Percentiles rank a stretch among this genome's conserved stretches.
These are phyloP conservation scores for Dioscorea alata DNA, from an alignment of 106 monocot genomes.

Conservation along the genomic window DNA sequence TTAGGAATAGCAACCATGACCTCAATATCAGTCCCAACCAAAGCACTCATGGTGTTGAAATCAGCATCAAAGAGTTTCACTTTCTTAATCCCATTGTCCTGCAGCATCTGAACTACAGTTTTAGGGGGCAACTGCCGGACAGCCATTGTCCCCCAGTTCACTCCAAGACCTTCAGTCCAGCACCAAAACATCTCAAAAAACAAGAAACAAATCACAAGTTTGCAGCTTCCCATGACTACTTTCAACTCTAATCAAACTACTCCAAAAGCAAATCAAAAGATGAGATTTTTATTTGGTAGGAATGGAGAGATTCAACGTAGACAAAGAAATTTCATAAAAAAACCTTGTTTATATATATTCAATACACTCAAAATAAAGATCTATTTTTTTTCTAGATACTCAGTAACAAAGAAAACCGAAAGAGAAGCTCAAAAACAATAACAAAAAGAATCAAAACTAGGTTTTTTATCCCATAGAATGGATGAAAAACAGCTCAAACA, in stretches of 20 bases:
- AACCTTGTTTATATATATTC: neutral
- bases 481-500: too few relatives aligned
- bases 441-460: neutral
- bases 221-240: neutral
- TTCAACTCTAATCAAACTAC: neutral
- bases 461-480: too few relatives aligned
- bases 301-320: neutral
- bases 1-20: conserved; percentile 53
- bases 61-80: conserved; percentile 52
- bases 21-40: conserved; percentile 24
- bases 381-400: neutral
- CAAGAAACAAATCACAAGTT: neutral
- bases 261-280: neutral
- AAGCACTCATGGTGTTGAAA: conserved; percentile 15
- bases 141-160: conserved; percentile 64
- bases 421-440: neutral
- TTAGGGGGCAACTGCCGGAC: conserved; percentile 39
- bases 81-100: conserved; percentile 52
- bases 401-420: too few relatives aligned
- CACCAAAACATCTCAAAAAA: conserved; percentile 1
- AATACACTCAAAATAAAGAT: neutral
- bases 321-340: neutral
- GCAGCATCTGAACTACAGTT: conserved; percentile 41
- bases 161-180: conserved; percentile 15
- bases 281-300: neutral